Evolutionary conservation across 1,139 yeast genomes (phyloP), one percentile per base, ranked within the genome.

Genomic region (Yamadazyma mexicana): DNA sequence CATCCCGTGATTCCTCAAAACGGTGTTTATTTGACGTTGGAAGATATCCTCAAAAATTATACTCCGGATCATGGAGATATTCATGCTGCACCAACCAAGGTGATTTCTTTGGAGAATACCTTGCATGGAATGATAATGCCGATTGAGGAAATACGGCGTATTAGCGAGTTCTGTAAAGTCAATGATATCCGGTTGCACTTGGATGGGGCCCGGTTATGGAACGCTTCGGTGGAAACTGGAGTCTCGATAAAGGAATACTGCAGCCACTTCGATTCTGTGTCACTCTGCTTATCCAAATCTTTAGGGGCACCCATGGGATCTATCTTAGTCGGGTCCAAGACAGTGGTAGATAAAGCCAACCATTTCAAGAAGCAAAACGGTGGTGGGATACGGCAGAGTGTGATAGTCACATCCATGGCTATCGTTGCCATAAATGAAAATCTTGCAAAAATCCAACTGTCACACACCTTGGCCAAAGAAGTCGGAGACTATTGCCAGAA

Each of bases 201-300:
- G 55, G 98, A 91, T 58, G 98, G 98, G 48, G 98, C 98, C n/a
- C 75, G 98, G 52, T 69, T 91, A 44, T 89, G 95, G 94, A 88
- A 91, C 58, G 97, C 97, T 2, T 70, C 83, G 23, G 86, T 77
- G 6, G 92, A 76, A 35, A 78, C 95, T 18, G 89, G 86, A 7
- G 70, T 87, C 30, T 65, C 87, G 10, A 64, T 89, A 42, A 63
- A 63, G 34, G 89, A 87, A 56, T 88, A 83, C 61, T 87, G 96
- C 55, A 70, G 77, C 48, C 68, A 81, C 51, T 91, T 91, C 59
- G 98, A 91, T 64, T 80, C 95, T 27, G 87, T 91, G 38, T 87
- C 96, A 5, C 75, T 91, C 40, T 91, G 98, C 64, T 68, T 91
- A 46, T 87, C 96, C 39, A 91, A 91, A 65, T 86, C 95, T 3